These are phyloP conservation scores for Paramecium pentaurelia DNA, from an alignment of 73 alveolate genomes.

Conservation along the genomic window DNA sequence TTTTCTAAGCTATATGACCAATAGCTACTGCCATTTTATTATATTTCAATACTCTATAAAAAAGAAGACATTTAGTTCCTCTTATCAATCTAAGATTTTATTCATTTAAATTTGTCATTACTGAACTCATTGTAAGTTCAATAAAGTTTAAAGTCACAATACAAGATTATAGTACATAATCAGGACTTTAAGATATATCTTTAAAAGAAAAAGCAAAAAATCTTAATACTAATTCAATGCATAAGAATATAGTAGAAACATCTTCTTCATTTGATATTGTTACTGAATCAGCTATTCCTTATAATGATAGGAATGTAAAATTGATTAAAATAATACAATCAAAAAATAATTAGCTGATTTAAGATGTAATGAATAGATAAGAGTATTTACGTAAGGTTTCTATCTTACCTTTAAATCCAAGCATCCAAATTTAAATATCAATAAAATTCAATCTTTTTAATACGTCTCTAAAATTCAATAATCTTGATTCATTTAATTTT, in stretches of 20 bases:
- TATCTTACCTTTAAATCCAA: background rate
- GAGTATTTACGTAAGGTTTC: background rate
- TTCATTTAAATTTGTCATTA: background rate
- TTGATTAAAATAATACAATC: background rate
- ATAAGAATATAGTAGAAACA: background rate
- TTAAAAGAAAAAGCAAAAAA: background rate
- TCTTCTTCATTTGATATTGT: background rate
- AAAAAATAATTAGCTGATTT: background rate
- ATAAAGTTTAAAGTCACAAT: background rate
- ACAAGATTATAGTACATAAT: background rate
- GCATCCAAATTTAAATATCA: constrained; percentile 1
- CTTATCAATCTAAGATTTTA: background rate
- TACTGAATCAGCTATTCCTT: background rate
- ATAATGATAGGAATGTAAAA: background rate
- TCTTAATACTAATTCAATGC: background rate
- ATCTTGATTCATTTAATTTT: background rate
- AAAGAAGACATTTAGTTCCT: background rate
- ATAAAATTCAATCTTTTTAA: background rate
- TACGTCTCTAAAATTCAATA: background rate
- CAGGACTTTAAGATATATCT: background rate
- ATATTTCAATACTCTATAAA: constrained; percentile 14
- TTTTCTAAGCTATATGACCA: constrained; percentile 10
- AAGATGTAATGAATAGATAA: background rate
- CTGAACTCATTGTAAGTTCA: background rate
- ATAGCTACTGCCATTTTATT: constrained; percentile 19